Base-by-base conservation (phyloP, 257 asterid genomes). In the Ilex asprella region DNA sequence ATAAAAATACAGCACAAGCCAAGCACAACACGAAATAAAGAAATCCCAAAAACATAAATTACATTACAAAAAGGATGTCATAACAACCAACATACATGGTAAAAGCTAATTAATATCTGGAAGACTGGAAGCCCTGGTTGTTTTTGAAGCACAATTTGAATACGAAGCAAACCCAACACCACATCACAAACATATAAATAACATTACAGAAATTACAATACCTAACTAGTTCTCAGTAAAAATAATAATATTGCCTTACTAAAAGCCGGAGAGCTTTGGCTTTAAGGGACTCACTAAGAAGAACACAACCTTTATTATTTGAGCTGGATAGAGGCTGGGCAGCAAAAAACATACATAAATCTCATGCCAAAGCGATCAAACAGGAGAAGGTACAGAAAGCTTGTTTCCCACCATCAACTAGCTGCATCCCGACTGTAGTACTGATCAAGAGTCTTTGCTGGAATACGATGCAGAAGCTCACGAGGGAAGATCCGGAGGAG, bases 381-480 rank as follows among this genome's bases (percentile, higher is more conserved):
- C 79, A 71, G 65, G 59, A 67, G 65, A 67, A 61, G 64, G 68
- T 46, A 10, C 52, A 10, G 5, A 71, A 75, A 64, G 57, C 67
- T 31, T 51, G 27, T 15, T 51, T 39, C 76, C 56, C 35, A 66
- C 73, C 41, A 39, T 79, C 63, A 89, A 53, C 84, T 87, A 11
- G 94, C 47, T 39, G 95, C 81, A 54, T 93, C 99, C 62, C 99
- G 80, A 78, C 99, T 93, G 82, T 93, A 93, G 73, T 30, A 93
- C n/a, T 61, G 79, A 52, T 93, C 99, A 30, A 93, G 89, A 6
- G 99, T 93, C 90, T 93, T 93, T 12, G 96, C 97, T 12, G 99
- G 99, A 60, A 93, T 93, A 81, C 99, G 97, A 52, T 93, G 96
- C 52, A 93, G 94, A 59, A 93, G 96, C 62, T 93, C 99, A 35